A percentile compares a stretch with the other conserved stretches of the same genome.
phyloP scores from a whole-genome alignment of 2,329 filamentous ascomycete species.

The Daldinia sp. region DNA sequence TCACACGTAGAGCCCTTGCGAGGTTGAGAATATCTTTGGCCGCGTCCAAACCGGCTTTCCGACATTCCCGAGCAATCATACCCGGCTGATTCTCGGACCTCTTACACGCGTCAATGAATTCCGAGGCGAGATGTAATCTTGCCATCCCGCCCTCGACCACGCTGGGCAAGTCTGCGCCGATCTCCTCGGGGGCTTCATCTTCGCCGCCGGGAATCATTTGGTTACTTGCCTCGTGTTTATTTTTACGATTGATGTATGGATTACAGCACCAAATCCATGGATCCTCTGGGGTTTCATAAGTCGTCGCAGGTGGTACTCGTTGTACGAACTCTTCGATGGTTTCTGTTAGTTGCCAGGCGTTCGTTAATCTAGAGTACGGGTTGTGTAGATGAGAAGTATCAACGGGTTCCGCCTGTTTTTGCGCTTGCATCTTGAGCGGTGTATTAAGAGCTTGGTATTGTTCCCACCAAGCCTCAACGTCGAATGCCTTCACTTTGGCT shows the following conservation, averaged over 20 bases:
- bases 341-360: conserved; percentile 71
- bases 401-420: conserved; percentile 19
- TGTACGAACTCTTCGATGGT: conserved; percentile 70
- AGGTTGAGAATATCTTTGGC: conserved; percentile 65
- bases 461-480: conserved; percentile 60
- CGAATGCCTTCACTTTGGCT: conserved; percentile 59
- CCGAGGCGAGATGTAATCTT: conserved; percentile 55
- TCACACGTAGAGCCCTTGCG: conserved; percentile 66
- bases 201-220: conserved; percentile 55
- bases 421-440: conserved; percentile 38
- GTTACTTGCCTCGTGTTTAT: conserved; percentile 47
- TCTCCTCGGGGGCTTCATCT: conserved; percentile 58
- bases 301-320: conserved; percentile 73
- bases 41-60: conserved; percentile 58
- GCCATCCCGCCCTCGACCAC: conserved; percentile 63
- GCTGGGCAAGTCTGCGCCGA: conserved; percentile 54
- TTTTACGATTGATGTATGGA: conserved; percentile 58
- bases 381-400: conserved; percentile 59
- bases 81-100: conserved; percentile 47
- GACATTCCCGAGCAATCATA: conserved; percentile 56
- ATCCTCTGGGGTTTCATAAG: conserved; percentile 53
- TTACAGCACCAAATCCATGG: conserved; percentile 80
- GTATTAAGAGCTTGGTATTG: conserved; percentile 33
- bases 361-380: conserved; percentile 61
- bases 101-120: conserved; percentile 59